Conservation (phyloP, 2,329 filamentous ascomycete genomes). For the Cryphonectria parasitica region DNA sequence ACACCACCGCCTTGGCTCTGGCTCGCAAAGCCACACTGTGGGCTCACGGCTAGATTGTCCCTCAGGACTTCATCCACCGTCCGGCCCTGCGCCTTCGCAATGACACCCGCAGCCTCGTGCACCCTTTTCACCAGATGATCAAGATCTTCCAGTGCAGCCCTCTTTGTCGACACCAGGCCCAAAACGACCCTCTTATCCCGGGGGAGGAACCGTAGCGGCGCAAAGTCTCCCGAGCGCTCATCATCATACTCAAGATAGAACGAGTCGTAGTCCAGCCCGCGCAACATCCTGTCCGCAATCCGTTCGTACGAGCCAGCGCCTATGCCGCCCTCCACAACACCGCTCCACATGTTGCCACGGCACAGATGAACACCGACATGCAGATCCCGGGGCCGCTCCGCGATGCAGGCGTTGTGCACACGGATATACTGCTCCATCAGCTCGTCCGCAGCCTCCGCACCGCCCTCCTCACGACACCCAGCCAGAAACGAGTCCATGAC, state of each 20-base stretch:
- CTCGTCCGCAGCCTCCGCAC: conserved; percentile 45
- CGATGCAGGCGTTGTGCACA: conserved; percentile 63
- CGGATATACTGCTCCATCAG: conserved; percentile 53
- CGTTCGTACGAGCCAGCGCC: conserved; percentile 56
- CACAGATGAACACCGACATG: conserved; percentile 68
- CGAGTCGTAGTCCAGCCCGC: conserved; percentile 52
- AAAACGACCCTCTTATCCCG: conserved; percentile 55
- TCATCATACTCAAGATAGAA: conserved; percentile 60
- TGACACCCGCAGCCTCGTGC: conserved; percentile 54
- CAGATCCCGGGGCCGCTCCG: conserved; percentile 48
- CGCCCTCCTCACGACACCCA: conserved; percentile 40
- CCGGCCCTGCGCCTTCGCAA: conserved; percentile 60
- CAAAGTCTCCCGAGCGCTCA: conserved; percentile 51
- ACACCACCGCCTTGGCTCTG: conserved; percentile 5
- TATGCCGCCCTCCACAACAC: conserved; percentile 49
- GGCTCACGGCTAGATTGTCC: conserved; percentile 57
- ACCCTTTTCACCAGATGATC: conserved; percentile 48
- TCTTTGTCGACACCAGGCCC: conserved; percentile 55
- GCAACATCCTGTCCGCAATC: conserved; percentile 54
- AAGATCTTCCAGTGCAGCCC: conserved; percentile 49
- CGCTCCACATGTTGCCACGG: conserved; percentile 39
- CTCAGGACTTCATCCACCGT: conserved; percentile 58
- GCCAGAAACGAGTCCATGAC: conserved; percentile 63
- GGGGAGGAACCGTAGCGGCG: conserved; percentile 52
- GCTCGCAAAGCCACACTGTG: conserved; percentile 55